Evolutionary conservation across 1,284 basidiomycete genomes (phyloP), one percentile per base, ranked within the genome.

Genomic region (Naganishia liquefaciens): DNA sequence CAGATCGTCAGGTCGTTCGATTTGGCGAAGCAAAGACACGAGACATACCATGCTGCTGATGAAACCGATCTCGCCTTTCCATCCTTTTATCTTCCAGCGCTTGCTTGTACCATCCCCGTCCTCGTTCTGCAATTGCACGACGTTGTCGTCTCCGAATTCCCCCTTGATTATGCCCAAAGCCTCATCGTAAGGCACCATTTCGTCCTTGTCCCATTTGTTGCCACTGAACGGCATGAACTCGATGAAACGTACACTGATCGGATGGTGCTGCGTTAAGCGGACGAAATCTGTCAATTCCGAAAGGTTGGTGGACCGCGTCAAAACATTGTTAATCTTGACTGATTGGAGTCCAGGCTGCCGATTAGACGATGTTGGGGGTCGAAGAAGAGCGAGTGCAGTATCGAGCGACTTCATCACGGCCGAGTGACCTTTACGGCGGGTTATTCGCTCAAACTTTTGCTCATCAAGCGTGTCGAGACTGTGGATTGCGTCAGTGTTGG

Each of bases 161-260:
- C 67, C 70, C 54, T 75, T 76, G 40, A 91, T 84, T 2, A 73
- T 75, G 19, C 80, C 74, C 51, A 91, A 75, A 37, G 91, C 76
- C 39, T 86, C 83, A 21, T 82, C 77, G 2, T 90, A 91, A 4
- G 88, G 84, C 0, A 93, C 82, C 84, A 94, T 89, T 75, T 91
- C 92, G 23, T 78, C 77, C 69, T 87, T 86, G 70, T 89, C 85
- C 91, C 91, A 93, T 75, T 88, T 87, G 72, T 93, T 93, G 43
- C 90, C 90, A 73, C 87, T 88, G 74, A 94, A 94, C 9, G 91
- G 91, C 92, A 94, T 93, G 75, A 91, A 93, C 76, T 93, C 91
- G 66, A 93, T 93, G 76, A 94, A 92, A 21, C 92, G 85, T 25
- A 93, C 85, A 47, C 86, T 89, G 46, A 93, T 76, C 2, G 80